phyloP scores from a whole-genome alignment of 306 rosid genomes.

The Cyamopsis tetragonoloba region DNA sequence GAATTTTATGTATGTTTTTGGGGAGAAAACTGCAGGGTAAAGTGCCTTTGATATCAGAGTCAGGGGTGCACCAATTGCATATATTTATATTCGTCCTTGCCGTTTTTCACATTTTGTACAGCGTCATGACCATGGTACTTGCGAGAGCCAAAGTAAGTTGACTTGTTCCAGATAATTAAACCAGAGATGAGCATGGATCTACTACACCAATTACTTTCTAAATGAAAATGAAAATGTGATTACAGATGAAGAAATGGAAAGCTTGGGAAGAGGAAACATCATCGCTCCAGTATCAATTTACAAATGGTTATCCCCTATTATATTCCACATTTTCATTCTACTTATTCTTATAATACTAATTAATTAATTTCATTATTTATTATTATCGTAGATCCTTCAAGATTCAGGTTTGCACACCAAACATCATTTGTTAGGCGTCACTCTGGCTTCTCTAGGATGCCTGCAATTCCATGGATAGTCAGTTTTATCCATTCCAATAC shows the following conservation, averaged over 20 bases:
- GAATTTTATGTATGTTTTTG: background rate
- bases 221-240: background rate
- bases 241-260: slow-evolving; percentile 68
- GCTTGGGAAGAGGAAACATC: slow-evolving; percentile 69
- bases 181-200: no score
- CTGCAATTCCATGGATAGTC: slow-evolving; percentile 65
- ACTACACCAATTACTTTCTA: no score
- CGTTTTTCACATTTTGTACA: slow-evolving; percentile 63
- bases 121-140: slow-evolving; percentile 45
- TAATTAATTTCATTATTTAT: background rate
- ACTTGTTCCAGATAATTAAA: background rate
- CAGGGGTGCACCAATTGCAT: slow-evolving; percentile 63
- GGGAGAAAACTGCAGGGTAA: slow-evolving; percentile 42
- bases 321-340: no score
- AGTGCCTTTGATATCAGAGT: slow-evolving; percentile 48
- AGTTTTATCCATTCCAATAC: slow-evolving; percentile 32
- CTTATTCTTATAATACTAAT: background rate
- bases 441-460: slow-evolving; percentile 50
- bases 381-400: slow-evolving; percentile 48
- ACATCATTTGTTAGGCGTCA: slow-evolving; percentile 68
- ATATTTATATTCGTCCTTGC: slow-evolving; percentile 61
- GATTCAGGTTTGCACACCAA: slow-evolving; percentile 67
- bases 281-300: slow-evolving; percentile 59
- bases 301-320: slow-evolving; percentile 55
- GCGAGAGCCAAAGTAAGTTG: slow-evolving; percentile 54